A percentile compares a stretch with the other conserved stretches of the same genome.
Conservation (phyloP, 2,329 filamentous ascomycete species). For the Fusarium pseudograminearum region DNA sequence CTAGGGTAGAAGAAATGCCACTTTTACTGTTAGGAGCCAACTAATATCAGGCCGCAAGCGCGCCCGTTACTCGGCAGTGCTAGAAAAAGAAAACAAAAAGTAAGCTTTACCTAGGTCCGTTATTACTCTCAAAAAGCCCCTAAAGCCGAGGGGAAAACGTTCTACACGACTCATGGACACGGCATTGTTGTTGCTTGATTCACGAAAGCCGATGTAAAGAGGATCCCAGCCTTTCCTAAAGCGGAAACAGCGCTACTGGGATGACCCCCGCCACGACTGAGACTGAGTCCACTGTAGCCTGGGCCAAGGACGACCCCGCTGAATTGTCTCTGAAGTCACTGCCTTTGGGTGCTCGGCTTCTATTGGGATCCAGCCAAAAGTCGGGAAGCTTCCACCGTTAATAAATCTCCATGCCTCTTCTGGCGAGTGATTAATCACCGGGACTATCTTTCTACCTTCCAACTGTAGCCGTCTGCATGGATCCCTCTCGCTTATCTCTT, state of each 20-base stretch:
- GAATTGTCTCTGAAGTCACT: constrained; percentile 15
- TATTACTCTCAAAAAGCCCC: not conserved
- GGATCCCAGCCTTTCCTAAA: constrained; percentile 20
- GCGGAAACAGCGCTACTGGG: constrained; percentile 29
- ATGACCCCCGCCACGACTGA: constrained; percentile 37
- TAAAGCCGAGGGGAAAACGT: not conserved
- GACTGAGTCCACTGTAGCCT: constrained; percentile 6
- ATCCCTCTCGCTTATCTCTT: constrained; percentile 16
- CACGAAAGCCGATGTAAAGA: constrained; percentile 11
- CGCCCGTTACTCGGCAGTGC: not conserved
- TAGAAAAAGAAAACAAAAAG: not conserved
- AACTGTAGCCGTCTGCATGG: constrained; percentile 14
- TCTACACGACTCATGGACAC: constrained; percentile 31
- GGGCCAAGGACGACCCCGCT: constrained; percentile 31
- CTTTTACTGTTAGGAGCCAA: not conserved
- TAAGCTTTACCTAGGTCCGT: not conserved
- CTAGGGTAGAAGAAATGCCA: not conserved
- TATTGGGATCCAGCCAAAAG: constrained; percentile 37
- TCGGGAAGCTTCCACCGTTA: constrained; percentile 34
- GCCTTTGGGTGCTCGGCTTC: constrained; percentile 24
- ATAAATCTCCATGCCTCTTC: constrained; percentile 1
- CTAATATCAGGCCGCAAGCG: not conserved
- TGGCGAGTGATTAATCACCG: constrained; percentile 28
- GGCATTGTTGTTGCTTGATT: constrained; percentile 31
- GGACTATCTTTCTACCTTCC: not conserved